Evolutionary conservation across 805 yeast species (phyloP).

Genomic region (Sugiyamaella valdiviana): DNA sequence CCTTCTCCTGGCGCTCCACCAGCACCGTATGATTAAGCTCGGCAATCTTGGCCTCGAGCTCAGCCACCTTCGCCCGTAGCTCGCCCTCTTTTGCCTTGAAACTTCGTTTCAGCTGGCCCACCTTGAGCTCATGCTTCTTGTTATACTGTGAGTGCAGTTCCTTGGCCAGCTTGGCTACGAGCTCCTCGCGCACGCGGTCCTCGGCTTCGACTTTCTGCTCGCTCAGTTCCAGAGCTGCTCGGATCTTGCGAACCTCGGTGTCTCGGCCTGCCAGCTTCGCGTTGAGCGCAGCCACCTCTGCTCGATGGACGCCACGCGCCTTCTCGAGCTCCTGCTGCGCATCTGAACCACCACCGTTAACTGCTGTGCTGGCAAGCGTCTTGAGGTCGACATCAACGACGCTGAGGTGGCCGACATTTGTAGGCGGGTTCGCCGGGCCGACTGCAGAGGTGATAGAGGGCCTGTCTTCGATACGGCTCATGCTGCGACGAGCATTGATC

Average conservation of each 20-base stretch:
- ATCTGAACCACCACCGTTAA: background rate
- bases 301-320: slow-evolving; percentile 1
- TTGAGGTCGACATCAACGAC: slow-evolving; percentile 4
- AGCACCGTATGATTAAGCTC: slow-evolving; percentile 49
- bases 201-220: slow-evolving; percentile 12
- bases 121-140: slow-evolving; percentile 70
- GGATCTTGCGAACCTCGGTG: slow-evolving; percentile 13
- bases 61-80: slow-evolving; percentile 30
- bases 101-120: slow-evolving; percentile 46
- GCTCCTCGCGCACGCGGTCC: slow-evolving; percentile 7
- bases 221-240: slow-evolving; percentile 7
- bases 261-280: slow-evolving; percentile 20
- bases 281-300: slow-evolving; percentile 13
- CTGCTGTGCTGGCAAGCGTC: background rate
- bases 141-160: slow-evolving; percentile 69
- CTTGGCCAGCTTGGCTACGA: slow-evolving; percentile 41
- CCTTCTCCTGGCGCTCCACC: slow-evolving; percentile 52
- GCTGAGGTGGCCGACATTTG: slow-evolving; percentile 2
- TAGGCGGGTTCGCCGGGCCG: background rate
- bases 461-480: background rate
- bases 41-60: slow-evolving; percentile 36
- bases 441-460: background rate
- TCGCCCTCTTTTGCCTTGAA: slow-evolving; percentile 45
- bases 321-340: slow-evolving; percentile 6
- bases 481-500: background rate